Percentiles rank a stretch among this genome's conserved stretches.
These are phyloP conservation scores for Primulina eburnea DNA, from an alignment of 257 asterid genomes.

Conservation along the genomic window DNA sequence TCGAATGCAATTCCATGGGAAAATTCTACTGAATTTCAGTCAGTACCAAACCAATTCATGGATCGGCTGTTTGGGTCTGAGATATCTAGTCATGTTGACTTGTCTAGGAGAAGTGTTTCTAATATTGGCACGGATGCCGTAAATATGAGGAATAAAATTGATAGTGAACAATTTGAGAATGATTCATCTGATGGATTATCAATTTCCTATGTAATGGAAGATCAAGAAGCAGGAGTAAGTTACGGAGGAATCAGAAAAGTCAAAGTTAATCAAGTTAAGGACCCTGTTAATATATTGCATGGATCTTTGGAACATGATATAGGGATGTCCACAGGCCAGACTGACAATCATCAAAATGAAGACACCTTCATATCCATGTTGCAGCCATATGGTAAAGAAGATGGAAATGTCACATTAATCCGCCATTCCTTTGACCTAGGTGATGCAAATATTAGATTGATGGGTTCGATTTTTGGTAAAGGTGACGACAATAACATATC, in stretches of 20 bases:
- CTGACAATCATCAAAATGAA: constrained; percentile 32
- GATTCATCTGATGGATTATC: constrained; percentile 42
- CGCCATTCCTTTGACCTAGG: constrained; percentile 21
- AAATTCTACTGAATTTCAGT: constrained; percentile 31
- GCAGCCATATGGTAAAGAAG: constrained; percentile 38
- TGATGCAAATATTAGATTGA: constrained; percentile 27
- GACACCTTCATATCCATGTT: constrained; percentile 33
- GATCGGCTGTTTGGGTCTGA: constrained; percentile 44
- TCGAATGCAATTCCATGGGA: constrained; percentile 38
- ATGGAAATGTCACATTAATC: constrained; percentile 27
- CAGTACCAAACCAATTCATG: constrained; percentile 39
- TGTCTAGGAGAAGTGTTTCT: constrained; percentile 28
- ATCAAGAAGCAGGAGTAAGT: constrained; percentile 33
- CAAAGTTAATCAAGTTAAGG: constrained; percentile 42
- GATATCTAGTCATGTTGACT: constrained; percentile 22
- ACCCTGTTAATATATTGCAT: constrained; percentile 31
- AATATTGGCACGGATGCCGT: constrained; percentile 28
- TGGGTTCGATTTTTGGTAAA: constrained; percentile 30
- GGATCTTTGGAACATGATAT: constrained; percentile 28
- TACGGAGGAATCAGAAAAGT: constrained; percentile 40
- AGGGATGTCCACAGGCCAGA: constrained; percentile 30
- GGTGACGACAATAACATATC: constrained; percentile 26
- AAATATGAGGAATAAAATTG: constrained; percentile 22
- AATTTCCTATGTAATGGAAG: constrained; percentile 39
- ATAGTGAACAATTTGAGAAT: constrained; percentile 30